Conservation (phyloP, 2,329 filamentous ascomycete species). For the Alternaria gaisen region DNA sequence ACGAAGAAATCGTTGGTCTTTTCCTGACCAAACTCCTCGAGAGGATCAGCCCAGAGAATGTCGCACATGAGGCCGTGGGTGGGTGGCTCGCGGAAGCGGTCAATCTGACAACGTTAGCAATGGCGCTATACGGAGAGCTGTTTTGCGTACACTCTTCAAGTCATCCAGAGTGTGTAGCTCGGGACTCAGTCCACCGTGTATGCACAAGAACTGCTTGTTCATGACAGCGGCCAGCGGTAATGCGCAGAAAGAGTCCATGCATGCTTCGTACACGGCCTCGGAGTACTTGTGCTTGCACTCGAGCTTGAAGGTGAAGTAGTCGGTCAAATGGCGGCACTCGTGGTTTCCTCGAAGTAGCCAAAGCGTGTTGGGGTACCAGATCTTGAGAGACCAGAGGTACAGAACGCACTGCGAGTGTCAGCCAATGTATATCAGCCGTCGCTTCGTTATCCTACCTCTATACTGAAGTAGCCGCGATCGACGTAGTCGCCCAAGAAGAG, state of each 20-base stretch:
- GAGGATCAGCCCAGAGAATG: constrained; percentile 96
- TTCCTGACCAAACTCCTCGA: constrained; percentile 98
- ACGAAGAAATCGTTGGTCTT: constrained; percentile 98
- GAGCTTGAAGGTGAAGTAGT: constrained; percentile 99
- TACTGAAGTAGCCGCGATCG: constrained; percentile 97
- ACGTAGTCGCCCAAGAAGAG: constrained; percentile 98
- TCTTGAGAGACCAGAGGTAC: constrained; percentile 97
- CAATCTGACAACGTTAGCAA: constrained; percentile 69
- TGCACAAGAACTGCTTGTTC: constrained; percentile 99
- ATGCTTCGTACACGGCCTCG: constrained; percentile 93
- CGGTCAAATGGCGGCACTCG: constrained; percentile 97
- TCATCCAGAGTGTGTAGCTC: constrained; percentile 97
- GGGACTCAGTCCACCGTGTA: constrained; percentile 94
- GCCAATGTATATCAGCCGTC: constrained; percentile 16
- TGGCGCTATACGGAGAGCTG: background rate
- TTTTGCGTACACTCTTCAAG: constrained; percentile 75
- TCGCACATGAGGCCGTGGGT: constrained; percentile 99
- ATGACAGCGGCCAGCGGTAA: constrained; percentile 94
- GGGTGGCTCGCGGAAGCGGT: constrained; percentile 96
- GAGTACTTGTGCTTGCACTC: constrained; percentile 99
- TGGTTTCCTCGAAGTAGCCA: constrained; percentile 98
- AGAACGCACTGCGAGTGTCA: constrained; percentile 76
- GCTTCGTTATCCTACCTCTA: constrained; percentile 68
- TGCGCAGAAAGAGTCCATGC: constrained; percentile 97
- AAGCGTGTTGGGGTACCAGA: constrained; percentile 96